phyloP scores from a whole-genome alignment of 257 asterid genomes.

The Solanum pennellii region DNA sequence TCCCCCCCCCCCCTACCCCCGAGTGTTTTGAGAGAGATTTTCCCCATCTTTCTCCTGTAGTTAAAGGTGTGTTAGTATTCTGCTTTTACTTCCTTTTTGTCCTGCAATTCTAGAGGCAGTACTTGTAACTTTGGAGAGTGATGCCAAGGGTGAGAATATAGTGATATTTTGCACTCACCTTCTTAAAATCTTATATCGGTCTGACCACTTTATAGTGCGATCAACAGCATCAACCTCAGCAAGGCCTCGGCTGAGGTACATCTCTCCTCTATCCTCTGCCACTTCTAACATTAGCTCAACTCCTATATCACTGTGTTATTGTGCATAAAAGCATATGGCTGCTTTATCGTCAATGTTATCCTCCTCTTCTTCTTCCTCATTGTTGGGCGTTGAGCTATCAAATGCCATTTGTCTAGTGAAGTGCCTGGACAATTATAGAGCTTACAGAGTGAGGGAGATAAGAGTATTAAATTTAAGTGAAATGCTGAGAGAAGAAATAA shows the following conservation, averaged over 20 bases:
- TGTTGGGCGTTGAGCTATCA: neutral
- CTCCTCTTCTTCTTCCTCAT: neutral
- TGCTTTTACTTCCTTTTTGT: neutral
- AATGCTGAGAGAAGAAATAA: neutral
- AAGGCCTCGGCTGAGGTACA: neutral
- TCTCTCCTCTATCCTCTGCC: neutral
- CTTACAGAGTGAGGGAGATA: neutral
- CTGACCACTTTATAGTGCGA: neutral
- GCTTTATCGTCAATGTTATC: neutral
- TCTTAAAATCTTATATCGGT: neutral
- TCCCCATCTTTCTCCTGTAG: slow-evolving; percentile 1
- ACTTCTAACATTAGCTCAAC: neutral
- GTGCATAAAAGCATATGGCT: neutral
- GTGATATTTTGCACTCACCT: neutral
- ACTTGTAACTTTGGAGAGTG: neutral
- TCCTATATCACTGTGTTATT: neutral
- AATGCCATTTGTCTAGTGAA: neutral
- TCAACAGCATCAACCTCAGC: neutral
- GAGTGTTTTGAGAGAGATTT: neutral
- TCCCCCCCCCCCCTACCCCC: neutral
- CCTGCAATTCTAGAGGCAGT: neutral
- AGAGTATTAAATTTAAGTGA: neutral
- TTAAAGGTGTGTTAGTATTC: neutral
- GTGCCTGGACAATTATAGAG: neutral
- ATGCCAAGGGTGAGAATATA: neutral